These are phyloP conservation scores for Helianthus tuberosus DNA, from an alignment of 129 eudicot genomes.

Conservation along the genomic window DNA sequence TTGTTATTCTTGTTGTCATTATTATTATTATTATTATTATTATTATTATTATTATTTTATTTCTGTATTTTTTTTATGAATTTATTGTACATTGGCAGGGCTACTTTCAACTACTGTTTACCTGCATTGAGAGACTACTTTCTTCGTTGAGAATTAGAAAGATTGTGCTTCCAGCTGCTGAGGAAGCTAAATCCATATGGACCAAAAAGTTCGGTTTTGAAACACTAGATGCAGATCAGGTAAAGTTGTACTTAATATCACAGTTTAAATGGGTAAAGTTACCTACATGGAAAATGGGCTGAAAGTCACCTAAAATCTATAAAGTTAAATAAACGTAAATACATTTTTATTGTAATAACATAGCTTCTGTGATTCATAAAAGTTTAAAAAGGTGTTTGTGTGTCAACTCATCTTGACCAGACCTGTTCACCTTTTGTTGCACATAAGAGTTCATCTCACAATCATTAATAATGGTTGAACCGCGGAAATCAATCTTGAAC, in stretches of 20 bases:
- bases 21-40: no score
- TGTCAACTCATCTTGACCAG: conserved; percentile 10
- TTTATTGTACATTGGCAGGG: conserved; percentile 54
- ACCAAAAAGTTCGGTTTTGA: conserved; percentile 71
- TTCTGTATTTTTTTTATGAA: not conserved
- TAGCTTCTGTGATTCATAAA: not conserved
- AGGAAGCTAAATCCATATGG: conserved; percentile 89
- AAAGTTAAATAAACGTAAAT: not conserved
- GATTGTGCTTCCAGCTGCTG: conserved; percentile 92
- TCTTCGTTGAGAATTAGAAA: conserved; percentile 62
- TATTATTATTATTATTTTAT: not conserved
- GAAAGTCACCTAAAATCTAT: not conserved
- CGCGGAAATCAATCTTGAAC: no score
- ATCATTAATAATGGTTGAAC: no score
- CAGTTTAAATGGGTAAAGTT: not conserved
- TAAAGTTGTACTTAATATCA: conserved; percentile 5
- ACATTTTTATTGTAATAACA: not conserved
- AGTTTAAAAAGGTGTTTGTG: not conserved
- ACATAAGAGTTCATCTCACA: not conserved
- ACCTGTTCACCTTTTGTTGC: not conserved
- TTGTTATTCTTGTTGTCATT: not conserved
- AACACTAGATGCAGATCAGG: conserved; percentile 57
- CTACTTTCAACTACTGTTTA: conserved; percentile 72
- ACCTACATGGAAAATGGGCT: not conserved
- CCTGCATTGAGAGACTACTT: conserved; percentile 84